Percentiles rank a stretch among this genome's conserved stretches.
Evolutionary conservation across 768 basidiomycete genomes (phyloP).

Genomic region (Trametes maxima): DNA sequence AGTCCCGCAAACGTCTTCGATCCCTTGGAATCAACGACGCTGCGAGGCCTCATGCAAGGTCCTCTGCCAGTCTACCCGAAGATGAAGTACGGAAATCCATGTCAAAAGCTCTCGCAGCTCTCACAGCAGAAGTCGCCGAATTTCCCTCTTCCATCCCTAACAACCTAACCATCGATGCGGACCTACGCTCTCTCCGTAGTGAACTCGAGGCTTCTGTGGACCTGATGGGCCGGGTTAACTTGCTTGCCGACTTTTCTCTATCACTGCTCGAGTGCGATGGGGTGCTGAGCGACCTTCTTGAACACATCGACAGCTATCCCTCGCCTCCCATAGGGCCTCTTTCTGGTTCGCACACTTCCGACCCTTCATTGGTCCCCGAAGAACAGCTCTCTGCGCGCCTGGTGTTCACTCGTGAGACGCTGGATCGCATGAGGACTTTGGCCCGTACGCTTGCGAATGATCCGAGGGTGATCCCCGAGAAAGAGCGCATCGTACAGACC

Average conservation of each 20-base stretch:
- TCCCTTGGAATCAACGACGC: constrained; percentile 61
- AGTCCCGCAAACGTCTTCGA: constrained; percentile 60
- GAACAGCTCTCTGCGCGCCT: constrained; percentile 68
- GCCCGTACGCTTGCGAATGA: constrained; percentile 56
- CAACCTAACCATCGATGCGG: constrained; percentile 49
- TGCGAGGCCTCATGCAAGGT: constrained; percentile 44
- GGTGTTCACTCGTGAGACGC: constrained; percentile 56
- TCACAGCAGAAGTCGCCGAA: constrained; percentile 47
- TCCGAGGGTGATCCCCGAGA: constrained; percentile 59
- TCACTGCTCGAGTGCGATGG: constrained; percentile 62
- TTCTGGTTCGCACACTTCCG: constrained; percentile 51
- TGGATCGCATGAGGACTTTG: constrained; percentile 49
- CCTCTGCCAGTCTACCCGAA: constrained; percentile 51
- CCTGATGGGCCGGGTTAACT: constrained; percentile 52
- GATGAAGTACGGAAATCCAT: constrained; percentile 50
- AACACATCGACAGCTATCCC: constrained; percentile 86
- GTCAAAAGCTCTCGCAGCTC: constrained; percentile 45
- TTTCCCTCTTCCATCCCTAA: constrained; percentile 47
- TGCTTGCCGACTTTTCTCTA: constrained; percentile 56
- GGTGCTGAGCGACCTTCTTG: constrained; percentile 81
- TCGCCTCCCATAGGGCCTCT: constrained; percentile 53
- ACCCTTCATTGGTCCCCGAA: constrained; percentile 52
- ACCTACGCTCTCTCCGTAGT: constrained; percentile 58
- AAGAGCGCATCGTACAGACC: constrained; percentile 70
- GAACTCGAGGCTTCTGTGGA: constrained; percentile 58